Conservation (phyloP, 2,329 filamentous ascomycete genomes). For the Phyllachora maydis region DNA sequence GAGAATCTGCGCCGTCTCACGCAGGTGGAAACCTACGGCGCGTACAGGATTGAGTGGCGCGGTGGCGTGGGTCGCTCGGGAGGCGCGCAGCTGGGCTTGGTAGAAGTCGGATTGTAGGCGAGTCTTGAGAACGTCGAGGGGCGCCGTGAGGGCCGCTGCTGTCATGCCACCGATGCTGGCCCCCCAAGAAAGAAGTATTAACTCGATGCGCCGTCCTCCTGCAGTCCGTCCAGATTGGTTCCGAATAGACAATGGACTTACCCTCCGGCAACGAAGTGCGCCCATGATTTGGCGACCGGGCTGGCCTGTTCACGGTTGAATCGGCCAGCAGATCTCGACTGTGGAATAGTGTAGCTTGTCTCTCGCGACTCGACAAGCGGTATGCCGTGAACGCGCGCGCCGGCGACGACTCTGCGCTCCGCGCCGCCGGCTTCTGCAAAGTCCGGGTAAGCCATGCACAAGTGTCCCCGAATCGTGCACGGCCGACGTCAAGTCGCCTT, state of each 20-base stretch:
- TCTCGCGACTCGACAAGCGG: conserved; percentile 37
- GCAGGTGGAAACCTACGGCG: conserved; percentile 52
- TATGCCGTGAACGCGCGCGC: conserved; percentile 2
- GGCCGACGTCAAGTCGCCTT: no score
- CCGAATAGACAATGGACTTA: conserved; percentile 25
- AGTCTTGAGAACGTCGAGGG: conserved; percentile 85
- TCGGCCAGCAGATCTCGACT: conserved; percentile 8
- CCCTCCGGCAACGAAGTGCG: conserved; percentile 83
- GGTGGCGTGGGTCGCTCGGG: conserved; percentile 39
- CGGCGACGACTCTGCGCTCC: no score
- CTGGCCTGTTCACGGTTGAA: conserved; percentile 14
- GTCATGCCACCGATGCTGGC: conserved; percentile 72
- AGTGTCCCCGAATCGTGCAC: no score
- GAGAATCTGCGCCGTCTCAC: conserved; percentile 74
- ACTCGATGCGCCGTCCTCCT: background rate
- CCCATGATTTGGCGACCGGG: conserved; percentile 60
- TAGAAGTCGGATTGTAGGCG: conserved; percentile 89
- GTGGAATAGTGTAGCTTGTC: conserved; percentile 31
- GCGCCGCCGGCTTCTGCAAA: no score
- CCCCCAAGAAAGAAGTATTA: conserved; percentile 2
- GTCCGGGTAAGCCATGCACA: no score
- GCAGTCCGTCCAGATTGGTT: no score
- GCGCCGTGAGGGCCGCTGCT: conserved; percentile 77
- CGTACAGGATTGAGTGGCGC: conserved; percentile 41
- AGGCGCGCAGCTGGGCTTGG: conserved; percentile 56